phyloP scores from a whole-genome alignment of 1,284 basidiomycete species.

The Salmacisia buchloeana region DNA sequence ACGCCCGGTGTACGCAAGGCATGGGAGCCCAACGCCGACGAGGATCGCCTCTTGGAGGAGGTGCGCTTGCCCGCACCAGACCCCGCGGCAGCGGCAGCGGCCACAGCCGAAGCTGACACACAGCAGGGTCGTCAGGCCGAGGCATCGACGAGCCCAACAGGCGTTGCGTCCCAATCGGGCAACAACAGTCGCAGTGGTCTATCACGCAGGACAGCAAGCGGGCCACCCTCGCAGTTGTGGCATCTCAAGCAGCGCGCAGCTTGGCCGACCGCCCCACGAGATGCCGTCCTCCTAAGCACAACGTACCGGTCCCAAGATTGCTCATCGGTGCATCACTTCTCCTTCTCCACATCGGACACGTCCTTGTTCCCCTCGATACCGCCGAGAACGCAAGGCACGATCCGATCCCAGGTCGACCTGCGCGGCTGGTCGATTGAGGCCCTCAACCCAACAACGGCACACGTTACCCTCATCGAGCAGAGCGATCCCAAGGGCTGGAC shows the following conservation, averaged over 20 bases:
- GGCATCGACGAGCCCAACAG: slow-evolving; percentile 81
- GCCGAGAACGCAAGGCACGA: slow-evolving; percentile 64
- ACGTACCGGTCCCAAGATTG: slow-evolving; percentile 87
- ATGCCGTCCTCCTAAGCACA: slow-evolving; percentile 83
- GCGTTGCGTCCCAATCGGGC: slow-evolving; percentile 77
- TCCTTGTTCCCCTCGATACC: slow-evolving; percentile 75
- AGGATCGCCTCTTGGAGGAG: slow-evolving; percentile 77
- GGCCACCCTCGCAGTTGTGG: slow-evolving; percentile 26
- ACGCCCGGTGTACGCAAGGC: slow-evolving; percentile 72
- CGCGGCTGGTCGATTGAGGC: slow-evolving; percentile 96
- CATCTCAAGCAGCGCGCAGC: slow-evolving; percentile 28
- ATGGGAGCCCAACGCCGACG: slow-evolving; percentile 89
- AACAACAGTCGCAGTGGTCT: slow-evolving; percentile 17
- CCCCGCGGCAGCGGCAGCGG: slow-evolving; percentile 18
- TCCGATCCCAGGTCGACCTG: slow-evolving; percentile 88
- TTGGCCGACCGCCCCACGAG: slow-evolving; percentile 61
- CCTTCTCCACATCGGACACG: slow-evolving; percentile 85
- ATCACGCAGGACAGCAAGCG: background rate
- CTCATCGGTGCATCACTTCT: slow-evolving; percentile 82
- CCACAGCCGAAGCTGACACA: slow-evolving; percentile 61
- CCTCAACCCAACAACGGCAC: slow-evolving; percentile 87
- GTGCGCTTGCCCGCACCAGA: slow-evolving; percentile 53
- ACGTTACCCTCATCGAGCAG: slow-evolving; percentile 89
- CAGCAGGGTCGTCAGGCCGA: slow-evolving; percentile 54
- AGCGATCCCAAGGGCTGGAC: slow-evolving; percentile 96